Conservation (phyloP, 495 filamentous ascomycete species). For the Penicillium paradoxum region DNA sequence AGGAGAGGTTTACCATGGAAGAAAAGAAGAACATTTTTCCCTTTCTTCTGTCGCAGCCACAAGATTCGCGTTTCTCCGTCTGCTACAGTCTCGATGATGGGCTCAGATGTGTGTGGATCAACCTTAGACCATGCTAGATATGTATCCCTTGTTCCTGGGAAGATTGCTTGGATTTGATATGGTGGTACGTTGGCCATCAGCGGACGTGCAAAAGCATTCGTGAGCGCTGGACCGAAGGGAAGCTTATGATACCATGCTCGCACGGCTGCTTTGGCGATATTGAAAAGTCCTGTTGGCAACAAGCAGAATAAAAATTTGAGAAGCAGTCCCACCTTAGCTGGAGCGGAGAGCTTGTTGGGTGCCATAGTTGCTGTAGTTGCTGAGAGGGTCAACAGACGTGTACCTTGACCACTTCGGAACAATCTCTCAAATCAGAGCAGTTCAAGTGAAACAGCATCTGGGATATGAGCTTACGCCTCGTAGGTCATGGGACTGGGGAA, state of each 20-base stretch:
- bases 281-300: not conserved
- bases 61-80: slow-evolving; percentile 13
- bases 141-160: slow-evolving; percentile 15
- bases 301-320: not conserved
- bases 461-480: too few species aligned
- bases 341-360: not conserved
- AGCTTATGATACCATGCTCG: slow-evolving; percentile 13
- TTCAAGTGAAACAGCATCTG: too few species aligned
- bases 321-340: not conserved
- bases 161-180: slow-evolving; percentile 10
- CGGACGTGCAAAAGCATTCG: slow-evolving; percentile 16
- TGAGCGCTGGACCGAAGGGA: slow-evolving; percentile 8
- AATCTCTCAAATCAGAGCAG: not conserved
- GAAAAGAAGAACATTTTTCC: slow-evolving; percentile 16
- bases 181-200: slow-evolving; percentile 15
- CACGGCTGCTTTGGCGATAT: slow-evolving; percentile 2
- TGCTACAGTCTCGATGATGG: slow-evolving; percentile 3
- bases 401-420: not conserved
- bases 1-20: slow-evolving; percentile 14
- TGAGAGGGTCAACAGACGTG: not conserved
- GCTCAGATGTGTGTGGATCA: not conserved
- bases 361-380: not conserved
- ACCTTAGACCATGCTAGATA: slow-evolving; percentile 12
- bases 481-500: too few species aligned
- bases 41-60: slow-evolving; percentile 9